Evolutionary conservation across 1,284 basidiomycete genomes (phyloP).

Genomic region (Pisolithus thermaeus): DNA sequence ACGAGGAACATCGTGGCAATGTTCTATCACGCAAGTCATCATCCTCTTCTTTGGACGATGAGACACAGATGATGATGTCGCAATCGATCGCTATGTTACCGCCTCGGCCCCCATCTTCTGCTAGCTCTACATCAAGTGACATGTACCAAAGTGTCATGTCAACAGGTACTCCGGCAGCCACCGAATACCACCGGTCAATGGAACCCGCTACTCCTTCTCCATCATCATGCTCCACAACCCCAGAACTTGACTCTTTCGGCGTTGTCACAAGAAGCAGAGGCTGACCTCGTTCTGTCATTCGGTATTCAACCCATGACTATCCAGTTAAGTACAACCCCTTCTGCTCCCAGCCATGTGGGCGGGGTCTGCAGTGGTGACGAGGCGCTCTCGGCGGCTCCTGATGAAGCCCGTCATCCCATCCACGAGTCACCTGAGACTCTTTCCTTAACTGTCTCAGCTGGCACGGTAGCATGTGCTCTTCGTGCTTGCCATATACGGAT

Average conservation of each 20-base stretch:
- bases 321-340: conserved; percentile 43
- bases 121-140: conserved; percentile 44
- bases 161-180: conserved; percentile 17
- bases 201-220: neutral
- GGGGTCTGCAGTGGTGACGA: neutral
- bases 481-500: conserved; percentile 48
- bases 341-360: conserved; percentile 7
- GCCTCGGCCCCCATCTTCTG: conserved; percentile 37
- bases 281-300: conserved; percentile 51
- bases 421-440: conserved; percentile 15
- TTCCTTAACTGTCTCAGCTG: conserved; percentile 37
- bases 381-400: neutral
- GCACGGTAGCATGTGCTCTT: conserved; percentile 47
- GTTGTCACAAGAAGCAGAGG: conserved; percentile 12
- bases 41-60: conserved; percentile 53
- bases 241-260: conserved; percentile 6
- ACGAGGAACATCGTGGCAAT: conserved; percentile 13
- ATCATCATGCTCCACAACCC: conserved; percentile 3
- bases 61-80: conserved; percentile 62
- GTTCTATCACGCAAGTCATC: conserved; percentile 41
- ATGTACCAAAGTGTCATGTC: conserved; percentile 75
- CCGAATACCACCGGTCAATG: neutral
- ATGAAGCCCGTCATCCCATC: too few relatives aligned
- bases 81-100: conserved; percentile 64
- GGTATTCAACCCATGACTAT: conserved; percentile 52